Conservation (phyloP, 371 early-diverging fungal genomes). For the Chytridium lagenaria region DNA sequence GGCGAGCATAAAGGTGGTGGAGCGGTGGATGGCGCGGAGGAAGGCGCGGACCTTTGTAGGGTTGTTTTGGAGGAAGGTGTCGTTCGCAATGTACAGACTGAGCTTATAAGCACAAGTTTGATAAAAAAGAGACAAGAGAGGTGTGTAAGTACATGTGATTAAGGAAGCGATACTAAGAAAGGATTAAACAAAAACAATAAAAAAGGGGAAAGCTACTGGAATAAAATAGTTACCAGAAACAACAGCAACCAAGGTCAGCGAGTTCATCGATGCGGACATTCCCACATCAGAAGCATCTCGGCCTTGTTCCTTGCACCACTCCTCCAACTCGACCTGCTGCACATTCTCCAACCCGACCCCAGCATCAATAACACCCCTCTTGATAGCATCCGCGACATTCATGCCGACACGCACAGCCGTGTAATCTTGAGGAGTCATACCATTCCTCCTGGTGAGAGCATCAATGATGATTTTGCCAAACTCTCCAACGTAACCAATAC, state of each 20-base stretch:
- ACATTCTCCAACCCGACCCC: slow-evolving; percentile 75
- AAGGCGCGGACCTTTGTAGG: slow-evolving; percentile 62
- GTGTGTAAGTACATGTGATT: no score
- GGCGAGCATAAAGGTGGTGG: slow-evolving; percentile 62
- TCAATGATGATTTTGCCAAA: slow-evolving; percentile 74
- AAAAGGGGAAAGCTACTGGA: slow-evolving; percentile 25
- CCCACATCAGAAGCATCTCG: slow-evolving; percentile 60
- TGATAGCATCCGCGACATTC: slow-evolving; percentile 69
- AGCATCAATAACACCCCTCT: slow-evolving; percentile 67
- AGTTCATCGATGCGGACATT: slow-evolving; percentile 73
- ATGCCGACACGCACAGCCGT: slow-evolving; percentile 71
- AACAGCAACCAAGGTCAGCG: slow-evolving; percentile 70
- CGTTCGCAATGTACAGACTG: slow-evolving; percentile 73
- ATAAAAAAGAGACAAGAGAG: no score
- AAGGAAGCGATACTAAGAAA: no score
- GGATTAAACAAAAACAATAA: not conserved
- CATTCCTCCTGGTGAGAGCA: slow-evolving; percentile 64
- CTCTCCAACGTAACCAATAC: slow-evolving; percentile 68
- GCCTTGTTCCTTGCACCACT: slow-evolving; percentile 65
- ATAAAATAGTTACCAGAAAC: slow-evolving; percentile 64
- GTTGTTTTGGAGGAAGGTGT: slow-evolving; percentile 61
- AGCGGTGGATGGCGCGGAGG: slow-evolving; percentile 63
- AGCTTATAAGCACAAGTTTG: slow-evolving; percentile 18
- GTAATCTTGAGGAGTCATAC: slow-evolving; percentile 67
- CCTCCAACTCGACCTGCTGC: slow-evolving; percentile 72